A percentile compares a stretch with the other conserved stretches of the same genome.
phyloP scores from a whole-genome alignment of 257 asterid genomes.

The Thymus quinquecostatus region DNA sequence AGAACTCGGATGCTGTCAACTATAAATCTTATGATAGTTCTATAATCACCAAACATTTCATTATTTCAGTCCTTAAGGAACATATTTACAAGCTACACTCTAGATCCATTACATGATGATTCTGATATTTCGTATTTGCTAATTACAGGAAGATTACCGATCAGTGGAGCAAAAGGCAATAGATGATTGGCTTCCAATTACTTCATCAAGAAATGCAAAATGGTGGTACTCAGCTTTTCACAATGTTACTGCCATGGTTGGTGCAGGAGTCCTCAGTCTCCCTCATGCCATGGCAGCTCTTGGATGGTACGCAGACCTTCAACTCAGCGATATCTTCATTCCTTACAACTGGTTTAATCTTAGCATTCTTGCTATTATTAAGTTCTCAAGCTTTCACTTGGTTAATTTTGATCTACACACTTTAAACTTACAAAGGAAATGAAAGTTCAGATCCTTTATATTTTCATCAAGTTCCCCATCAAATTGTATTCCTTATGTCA shows the following conservation, averaged over 20 bases:
- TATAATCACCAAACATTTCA: neutral
- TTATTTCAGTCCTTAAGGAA: neutral
- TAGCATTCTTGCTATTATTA: neutral
- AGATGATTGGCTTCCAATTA: conserved; percentile 59
- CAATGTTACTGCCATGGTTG: conserved; percentile 58
- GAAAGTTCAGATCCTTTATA: neutral
- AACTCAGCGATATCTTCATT: neutral
- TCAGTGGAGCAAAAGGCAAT: conserved; percentile 42
- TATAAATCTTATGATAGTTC: neutral
- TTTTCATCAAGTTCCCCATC: neutral
- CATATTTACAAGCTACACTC: neutral
- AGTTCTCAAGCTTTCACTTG: neutral
- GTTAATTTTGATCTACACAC: neutral
- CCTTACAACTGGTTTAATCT: neutral
- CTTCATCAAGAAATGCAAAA: conserved; percentile 52
- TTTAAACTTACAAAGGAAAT: neutral
- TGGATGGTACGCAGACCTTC: conserved; percentile 43
- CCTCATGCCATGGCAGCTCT: conserved; percentile 52
- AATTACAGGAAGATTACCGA: conserved; percentile 29
- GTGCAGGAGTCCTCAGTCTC: conserved; percentile 55
- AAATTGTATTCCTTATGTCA: neutral
- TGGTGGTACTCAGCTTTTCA: conserved; percentile 63
- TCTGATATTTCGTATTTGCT: neutral
- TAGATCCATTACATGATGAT: conserved; percentile 11
- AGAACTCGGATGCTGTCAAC: neutral